phyloP scores from a whole-genome alignment of 2,329 filamentous ascomycete species.

The Thermochaetoides dissita region DNA sequence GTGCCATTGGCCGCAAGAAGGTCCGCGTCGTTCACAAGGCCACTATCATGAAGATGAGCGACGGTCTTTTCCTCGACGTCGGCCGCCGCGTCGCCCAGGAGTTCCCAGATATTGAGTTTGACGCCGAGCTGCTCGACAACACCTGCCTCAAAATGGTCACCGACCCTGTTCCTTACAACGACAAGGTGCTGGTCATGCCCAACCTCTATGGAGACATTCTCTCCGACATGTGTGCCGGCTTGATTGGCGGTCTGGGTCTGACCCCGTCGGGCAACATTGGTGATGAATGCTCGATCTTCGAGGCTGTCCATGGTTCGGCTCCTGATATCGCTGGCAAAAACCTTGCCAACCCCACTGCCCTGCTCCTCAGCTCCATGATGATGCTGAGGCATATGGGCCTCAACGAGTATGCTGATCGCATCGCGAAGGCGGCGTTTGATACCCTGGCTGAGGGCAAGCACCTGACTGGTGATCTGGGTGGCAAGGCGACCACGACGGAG shows the following conservation, averaged over 20 bases:
- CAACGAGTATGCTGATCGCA: constrained; percentile 66
- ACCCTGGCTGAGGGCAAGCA: constrained; percentile 92
- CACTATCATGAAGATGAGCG: constrained; percentile 99
- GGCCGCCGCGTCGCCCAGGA: constrained; percentile 82
- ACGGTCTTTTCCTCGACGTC: constrained; percentile 90
- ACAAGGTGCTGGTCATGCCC: constrained; percentile 96
- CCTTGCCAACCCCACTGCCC: constrained; percentile 91
- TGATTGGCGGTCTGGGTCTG: constrained; percentile 93
- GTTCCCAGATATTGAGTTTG: constrained; percentile 90
- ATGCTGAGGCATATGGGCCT: constrained; percentile 99
- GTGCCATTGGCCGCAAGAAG: constrained; percentile 87
- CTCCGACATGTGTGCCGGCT: constrained; percentile 97
- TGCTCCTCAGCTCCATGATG: constrained; percentile 95
- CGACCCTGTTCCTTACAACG: constrained; percentile 91
- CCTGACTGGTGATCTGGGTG: constrained; percentile 89
- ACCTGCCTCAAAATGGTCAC: constrained; percentile 98
- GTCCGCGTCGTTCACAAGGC: constrained; percentile 98
- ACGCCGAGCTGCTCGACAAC: constrained; percentile 97
- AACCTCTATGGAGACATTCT: constrained; percentile 99
- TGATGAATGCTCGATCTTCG: constrained; percentile 98
- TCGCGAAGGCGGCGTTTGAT: constrained; percentile 90
- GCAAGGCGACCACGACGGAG: constrained; percentile 90
- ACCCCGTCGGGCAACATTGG: constrained; percentile 98
- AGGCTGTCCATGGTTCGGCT: constrained; percentile 94
- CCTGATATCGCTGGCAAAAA: constrained; percentile 94